Evolutionary conservation across 805 yeast genomes (phyloP).

Genomic region (Saccharomycopsis fodiens): DNA sequence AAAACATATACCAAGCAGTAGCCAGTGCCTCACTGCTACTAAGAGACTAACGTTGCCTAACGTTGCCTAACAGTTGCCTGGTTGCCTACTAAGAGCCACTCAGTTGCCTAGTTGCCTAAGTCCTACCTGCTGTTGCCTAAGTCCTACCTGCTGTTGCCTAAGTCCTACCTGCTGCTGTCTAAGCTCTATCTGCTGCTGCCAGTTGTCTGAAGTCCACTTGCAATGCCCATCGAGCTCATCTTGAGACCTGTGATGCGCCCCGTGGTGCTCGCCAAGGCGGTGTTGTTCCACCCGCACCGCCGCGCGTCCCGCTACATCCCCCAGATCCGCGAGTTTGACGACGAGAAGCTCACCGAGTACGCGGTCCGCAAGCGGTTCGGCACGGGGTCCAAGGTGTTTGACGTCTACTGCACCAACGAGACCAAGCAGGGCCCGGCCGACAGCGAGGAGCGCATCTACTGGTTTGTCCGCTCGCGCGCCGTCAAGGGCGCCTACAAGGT

Average conservation of each 20-base stretch:
- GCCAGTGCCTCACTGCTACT: no score
- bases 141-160: no score
- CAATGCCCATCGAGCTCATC: conserved; percentile 53
- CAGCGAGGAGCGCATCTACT: conserved; percentile 38
- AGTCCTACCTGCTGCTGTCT: no score
- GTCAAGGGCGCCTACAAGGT: conserved; percentile 60
- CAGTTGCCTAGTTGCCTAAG: no score
- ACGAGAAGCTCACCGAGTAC: conserved; percentile 32
- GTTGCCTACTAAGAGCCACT: no score
- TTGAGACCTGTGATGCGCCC: conserved; percentile 57
- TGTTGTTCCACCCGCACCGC: conserved; percentile 48
- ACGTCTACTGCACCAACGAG: conserved; percentile 42
- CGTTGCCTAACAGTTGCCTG: no score
- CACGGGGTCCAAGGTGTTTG: conserved; percentile 49
- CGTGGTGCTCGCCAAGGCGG: conserved; percentile 45
- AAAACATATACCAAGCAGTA: no score
- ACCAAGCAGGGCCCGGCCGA: conserved; percentile 32
- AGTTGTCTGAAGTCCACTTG: no score
- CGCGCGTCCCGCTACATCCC: conserved; percentile 51
- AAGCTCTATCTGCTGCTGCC: no score
- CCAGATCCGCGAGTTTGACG: conserved; percentile 36
- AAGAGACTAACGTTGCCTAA: no score
- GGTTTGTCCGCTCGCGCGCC: conserved; percentile 56
- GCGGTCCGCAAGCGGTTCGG: conserved; percentile 51
- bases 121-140: no score